Percentiles rank a stretch among this genome's conserved stretches.
Conservation (phyloP, 2,329 filamentous ascomycete species). For the Fusarium begoniae region DNA sequence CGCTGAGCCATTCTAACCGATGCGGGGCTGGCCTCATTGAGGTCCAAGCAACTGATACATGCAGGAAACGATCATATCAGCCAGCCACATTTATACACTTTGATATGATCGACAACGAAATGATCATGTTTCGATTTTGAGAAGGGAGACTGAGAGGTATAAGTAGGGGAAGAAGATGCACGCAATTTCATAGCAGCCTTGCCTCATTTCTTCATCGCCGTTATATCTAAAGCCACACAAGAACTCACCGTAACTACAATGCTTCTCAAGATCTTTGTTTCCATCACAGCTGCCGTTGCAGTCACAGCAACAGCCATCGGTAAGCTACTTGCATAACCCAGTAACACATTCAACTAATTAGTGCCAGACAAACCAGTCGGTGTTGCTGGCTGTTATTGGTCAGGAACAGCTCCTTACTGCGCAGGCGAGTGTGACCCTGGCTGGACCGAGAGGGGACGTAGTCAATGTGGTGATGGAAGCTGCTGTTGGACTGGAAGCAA, state of each 20-base stretch:
- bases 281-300: neutral
- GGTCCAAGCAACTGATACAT: neutral
- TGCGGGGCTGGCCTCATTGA: neutral
- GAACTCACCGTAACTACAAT: neutral
- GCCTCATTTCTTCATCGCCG: neutral
- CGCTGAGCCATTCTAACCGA: neutral
- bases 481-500: neutral
- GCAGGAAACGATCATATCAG: neutral
- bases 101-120: neutral
- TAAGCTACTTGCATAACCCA: neutral
- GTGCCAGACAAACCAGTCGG: neutral
- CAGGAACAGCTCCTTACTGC: neutral
- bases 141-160: neutral
- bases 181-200: neutral
- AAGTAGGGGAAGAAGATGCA: neutral
- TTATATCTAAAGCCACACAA: neutral
- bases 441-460: neutral
- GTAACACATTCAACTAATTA: neutral
- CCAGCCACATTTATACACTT: neutral
- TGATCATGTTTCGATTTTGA: no score
- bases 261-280: neutral
- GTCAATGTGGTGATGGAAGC: neutral
- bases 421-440: rapidly evolving
- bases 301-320: neutral
- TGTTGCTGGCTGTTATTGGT: neutral